Evolutionary conservation across 179 eudicot species (phyloP), one percentile per base, ranked within the genome.

Genomic region (Heliamphora pulchella): DNA sequence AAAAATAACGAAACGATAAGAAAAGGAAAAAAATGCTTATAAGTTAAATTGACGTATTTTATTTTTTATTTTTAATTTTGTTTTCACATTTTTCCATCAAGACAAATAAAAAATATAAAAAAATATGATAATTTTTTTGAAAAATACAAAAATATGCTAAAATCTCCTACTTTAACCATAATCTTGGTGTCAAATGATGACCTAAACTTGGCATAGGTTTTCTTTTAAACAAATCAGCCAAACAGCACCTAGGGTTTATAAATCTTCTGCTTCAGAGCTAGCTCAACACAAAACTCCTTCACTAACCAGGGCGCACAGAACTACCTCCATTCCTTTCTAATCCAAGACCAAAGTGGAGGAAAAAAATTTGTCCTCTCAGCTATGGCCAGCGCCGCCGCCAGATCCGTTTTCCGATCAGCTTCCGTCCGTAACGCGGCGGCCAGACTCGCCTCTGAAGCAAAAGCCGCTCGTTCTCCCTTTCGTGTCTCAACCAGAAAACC

Each of bases 371-470:
- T 3, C 41, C 39, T 31, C 57, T 3, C 57, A 43, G 57, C 81
- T 77, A 89, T 88, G 91, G 86, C 96, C 75, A 74, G 76, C 75
- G 80, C 82, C 57, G 88, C 87, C 77, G 96, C 94, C 79, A 90
- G 98, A 88, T 87, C 92, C 72, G 76, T 83, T 80, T 80, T 93
- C 86, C 96, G 97, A 43, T 91, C 97, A 79, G 7, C 90, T 31
- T 77, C 93, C 78, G 85, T 80, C 73, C 92, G 91, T 3, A 84
- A 50, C 67, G 91, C 93, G 77, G 92, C 94, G 47, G 44, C 90
- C n/a, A 85, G 86, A 43, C 5, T 88, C 55, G 87, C 89, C 46
- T 85, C 93, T 48, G 87, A 63, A 41, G 83, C 91, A n/a, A 92
- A 89, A 84, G 53, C 96, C 2, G 78, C 93, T 22, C 83, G 86